A percentile compares a stretch with the other conserved stretches of the same genome.
phyloP scores from a whole-genome alignment of 148 eudicot genomes.

The Cornus controversa region DNA sequence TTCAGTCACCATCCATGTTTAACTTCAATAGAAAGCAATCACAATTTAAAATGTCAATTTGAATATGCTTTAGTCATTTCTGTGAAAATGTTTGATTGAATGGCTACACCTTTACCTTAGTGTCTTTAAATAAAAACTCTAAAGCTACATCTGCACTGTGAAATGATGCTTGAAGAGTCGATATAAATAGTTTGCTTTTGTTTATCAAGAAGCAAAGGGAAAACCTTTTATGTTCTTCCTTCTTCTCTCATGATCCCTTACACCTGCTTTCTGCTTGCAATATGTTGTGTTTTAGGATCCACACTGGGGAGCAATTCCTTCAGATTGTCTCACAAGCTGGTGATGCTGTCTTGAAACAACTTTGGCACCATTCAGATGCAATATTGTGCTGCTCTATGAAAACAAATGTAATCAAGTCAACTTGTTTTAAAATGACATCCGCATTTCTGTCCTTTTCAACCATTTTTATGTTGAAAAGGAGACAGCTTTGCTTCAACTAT shows the following conservation, averaged over 20 bases:
- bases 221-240: not conserved
- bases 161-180: not conserved
- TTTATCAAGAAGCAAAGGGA: not conserved
- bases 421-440: not conserved
- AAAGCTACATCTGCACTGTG: not conserved
- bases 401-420: conserved; percentile 23
- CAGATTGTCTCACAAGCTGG: conserved; percentile 28
- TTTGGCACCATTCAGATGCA: conserved; percentile 63
- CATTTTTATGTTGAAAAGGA: not conserved
- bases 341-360: conserved; percentile 49
- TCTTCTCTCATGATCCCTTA: not conserved
- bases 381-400: conserved; percentile 62
- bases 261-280: conserved; percentile 2
- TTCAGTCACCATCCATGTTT: not conserved
- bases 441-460: no score
- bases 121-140: not conserved
- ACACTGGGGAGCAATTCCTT: conserved; percentile 46
- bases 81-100: not conserved
- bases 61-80: not conserved
- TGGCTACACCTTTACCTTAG: not conserved
- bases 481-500: not conserved
- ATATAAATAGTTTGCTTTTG: not conserved
- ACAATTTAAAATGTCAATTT: not conserved
- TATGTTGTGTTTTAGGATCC: conserved; percentile 31
- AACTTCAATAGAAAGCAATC: not conserved